Evolutionary conservation across 2,329 filamentous ascomycete genomes (phyloP), one percentile per base, ranked within the genome.

Genomic region (Zasmidium citrigriseum): DNA sequence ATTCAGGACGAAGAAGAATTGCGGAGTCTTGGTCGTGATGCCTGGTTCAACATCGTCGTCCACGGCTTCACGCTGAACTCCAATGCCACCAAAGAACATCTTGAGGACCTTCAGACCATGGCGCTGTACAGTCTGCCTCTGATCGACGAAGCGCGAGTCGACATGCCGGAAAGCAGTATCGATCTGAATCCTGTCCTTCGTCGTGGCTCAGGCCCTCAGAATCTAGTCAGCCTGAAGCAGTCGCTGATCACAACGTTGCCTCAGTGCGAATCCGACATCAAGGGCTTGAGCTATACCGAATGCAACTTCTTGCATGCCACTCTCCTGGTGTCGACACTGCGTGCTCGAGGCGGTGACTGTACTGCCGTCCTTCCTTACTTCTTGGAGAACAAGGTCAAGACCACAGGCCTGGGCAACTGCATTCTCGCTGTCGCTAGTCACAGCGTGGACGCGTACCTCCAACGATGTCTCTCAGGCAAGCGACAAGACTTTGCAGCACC

Each of bases 21-120:
- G 27, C 70, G 70, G 4, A 85, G 86, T 7, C 83, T 89, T 61
- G 84, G 86, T 23, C 87, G 93, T 53, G 93, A 99, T 79, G 91
- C 91, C 4, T 99, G 95, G 95, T 98, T 97, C 78, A 99, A 99
- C 69, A 91, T 98, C 62, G 90, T 93, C 21, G 89, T 96, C 0
- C 95, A 99, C 73, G 95, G 93, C 3, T 96, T 98, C 72, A 88
- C 87, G 10, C 82, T 89, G 11, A 83, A 84, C 16, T 93, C 91
- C 0, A 83, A 87, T 16, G 84, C 89, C 55, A 90, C 88, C 18
- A 88, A 87, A 71, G 84, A 85, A 64, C 86, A 96, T 67, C 76
- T 87, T 51, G 83, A 88, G 57, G 92, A 97, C 70, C 81, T 99
- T 20, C 86, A 90, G 22, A 81, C 90, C 34, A 87, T 99, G 71